Conservation (phyloP, 768 basidiomycete genomes). For the Pleurotus cornucopiae region DNA sequence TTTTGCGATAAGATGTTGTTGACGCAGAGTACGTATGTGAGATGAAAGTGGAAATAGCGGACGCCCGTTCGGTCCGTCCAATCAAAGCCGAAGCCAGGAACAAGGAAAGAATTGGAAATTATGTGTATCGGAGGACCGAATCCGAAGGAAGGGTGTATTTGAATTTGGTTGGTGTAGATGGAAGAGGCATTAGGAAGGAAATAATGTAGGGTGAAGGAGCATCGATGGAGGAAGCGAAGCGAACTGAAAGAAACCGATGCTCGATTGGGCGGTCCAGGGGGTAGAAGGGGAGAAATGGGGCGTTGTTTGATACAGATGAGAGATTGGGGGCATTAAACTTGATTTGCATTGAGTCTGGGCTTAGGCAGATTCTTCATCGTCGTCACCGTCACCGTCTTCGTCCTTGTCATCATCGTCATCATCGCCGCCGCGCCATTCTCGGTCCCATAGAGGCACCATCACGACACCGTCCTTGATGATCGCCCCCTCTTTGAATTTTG, state of each 20-base stretch:
- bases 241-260: background rate
- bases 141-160: background rate
- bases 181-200: background rate
- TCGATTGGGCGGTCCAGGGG: too few species aligned
- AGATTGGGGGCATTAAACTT: background rate
- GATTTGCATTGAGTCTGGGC: background rate
- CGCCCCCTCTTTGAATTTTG: conserved; percentile 1
- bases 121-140: background rate
- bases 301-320: background rate
- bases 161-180: background rate
- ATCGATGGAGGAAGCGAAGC: background rate
- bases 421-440: conserved; percentile 78
- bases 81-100: background rate
- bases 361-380: conserved; percentile 12
- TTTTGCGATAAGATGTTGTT: background rate
- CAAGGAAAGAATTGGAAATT: conserved; percentile 2
- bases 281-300: background rate
- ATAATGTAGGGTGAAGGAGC: background rate
- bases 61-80: background rate
- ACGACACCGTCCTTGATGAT: conserved; percentile 2
- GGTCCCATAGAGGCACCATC: conserved; percentile 62
- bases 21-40: background rate
- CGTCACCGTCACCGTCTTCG: conserved; percentile 46
- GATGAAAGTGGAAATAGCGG: background rate
- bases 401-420: conserved; percentile 41